Conservation (phyloP, 306 rosid species). For the Abrus pulchellus region DNA sequence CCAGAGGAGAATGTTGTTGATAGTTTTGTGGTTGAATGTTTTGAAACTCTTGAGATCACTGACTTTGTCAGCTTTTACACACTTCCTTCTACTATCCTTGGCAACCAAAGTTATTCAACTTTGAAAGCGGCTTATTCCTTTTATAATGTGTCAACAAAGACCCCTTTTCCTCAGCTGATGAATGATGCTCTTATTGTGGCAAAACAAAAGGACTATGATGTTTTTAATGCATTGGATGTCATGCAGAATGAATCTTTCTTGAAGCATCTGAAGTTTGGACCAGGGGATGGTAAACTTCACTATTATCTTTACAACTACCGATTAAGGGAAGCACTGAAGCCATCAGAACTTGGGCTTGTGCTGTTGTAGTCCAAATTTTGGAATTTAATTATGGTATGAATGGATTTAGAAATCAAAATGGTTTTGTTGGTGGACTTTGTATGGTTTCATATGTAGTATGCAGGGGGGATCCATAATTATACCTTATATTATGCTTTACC, state of each 20-base stretch:
- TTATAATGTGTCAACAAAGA: conserved; percentile 63
- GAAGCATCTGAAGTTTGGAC: conserved; percentile 76
- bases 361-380: conserved; percentile 58
- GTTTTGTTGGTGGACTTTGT: not conserved
- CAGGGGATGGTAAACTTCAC: conserved; percentile 77
- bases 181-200: conserved; percentile 62
- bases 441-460: not conserved
- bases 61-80: conserved; percentile 98
- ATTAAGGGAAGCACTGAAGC: conserved; percentile 56
- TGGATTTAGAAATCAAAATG: not conserved
- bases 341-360: conserved; percentile 76
- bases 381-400: not conserved
- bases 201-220: conserved; percentile 63
- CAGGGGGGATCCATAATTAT: not conserved
- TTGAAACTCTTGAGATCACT: conserved; percentile 83
- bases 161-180: not conserved
- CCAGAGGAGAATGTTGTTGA: too few species aligned
- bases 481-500: not conserved
- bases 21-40: conserved; percentile 67
- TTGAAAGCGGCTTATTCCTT: conserved; percentile 75
- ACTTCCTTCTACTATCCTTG: conserved; percentile 78
- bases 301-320: conserved; percentile 74
- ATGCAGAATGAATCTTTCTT: conserved; percentile 70
- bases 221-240: conserved; percentile 78
- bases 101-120: conserved; percentile 60